phyloP scores from a whole-genome alignment of 352 stramenopile genomes.

The Globisporangium polare region DNA sequence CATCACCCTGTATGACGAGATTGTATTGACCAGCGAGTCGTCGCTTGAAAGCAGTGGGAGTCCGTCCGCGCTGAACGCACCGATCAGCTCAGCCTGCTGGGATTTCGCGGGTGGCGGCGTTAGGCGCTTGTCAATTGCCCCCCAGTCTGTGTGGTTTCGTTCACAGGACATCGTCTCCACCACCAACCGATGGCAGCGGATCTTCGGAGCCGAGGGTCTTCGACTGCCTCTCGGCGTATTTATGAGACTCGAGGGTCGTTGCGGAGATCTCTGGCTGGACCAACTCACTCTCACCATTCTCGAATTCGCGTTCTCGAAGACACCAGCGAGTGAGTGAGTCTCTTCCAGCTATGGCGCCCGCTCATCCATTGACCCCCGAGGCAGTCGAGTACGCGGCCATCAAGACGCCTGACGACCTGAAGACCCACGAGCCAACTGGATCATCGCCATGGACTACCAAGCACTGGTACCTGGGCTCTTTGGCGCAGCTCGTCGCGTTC shows the following conservation, averaged over 20 bases:
- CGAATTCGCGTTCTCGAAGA: background rate
- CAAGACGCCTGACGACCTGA: background rate
- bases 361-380: background rate
- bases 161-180: background rate
- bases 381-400: background rate
- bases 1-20: background rate
- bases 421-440: background rate
- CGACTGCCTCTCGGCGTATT: background rate
- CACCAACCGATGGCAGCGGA: background rate
- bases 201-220: background rate
- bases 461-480: constrained; percentile 16
- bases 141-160: background rate
- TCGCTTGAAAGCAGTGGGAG: background rate
- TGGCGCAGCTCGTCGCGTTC: constrained; percentile 13
- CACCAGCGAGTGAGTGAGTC: background rate
- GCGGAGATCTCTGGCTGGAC: background rate
- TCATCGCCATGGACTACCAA: constrained; percentile 1
- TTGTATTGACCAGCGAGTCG: background rate
- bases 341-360: background rate
- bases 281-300: background rate
- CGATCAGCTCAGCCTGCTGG: background rate
- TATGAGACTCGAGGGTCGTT: background rate
- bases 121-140: background rate
- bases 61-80: background rate
- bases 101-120: background rate